Conservation (phyloP, 2,329 filamentous ascomycete genomes). For the Fusarium odoratissimum region DNA sequence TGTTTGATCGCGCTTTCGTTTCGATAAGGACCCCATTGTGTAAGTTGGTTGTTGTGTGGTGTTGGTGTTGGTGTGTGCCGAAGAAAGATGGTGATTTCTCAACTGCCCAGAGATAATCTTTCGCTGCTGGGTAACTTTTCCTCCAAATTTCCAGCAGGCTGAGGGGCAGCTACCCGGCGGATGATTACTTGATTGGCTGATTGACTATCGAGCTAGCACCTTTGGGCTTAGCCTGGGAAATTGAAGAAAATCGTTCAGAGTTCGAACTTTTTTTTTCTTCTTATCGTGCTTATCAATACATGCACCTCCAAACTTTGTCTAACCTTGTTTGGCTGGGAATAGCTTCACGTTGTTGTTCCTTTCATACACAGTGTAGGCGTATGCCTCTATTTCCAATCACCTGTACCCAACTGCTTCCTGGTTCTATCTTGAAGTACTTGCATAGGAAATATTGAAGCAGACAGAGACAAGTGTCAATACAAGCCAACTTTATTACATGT, state of each 20-base stretch:
- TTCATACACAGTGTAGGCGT: too few species aligned
- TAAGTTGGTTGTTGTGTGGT: conserved; percentile 52
- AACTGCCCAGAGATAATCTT: conserved; percentile 29
- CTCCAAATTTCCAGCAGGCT: conserved; percentile 43
- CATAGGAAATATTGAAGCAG: too few species aligned
- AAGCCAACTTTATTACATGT: background rate
- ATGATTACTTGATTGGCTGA: conserved; percentile 33
- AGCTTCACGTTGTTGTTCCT: conserved; percentile 12
- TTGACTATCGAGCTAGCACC: fast-evolving
- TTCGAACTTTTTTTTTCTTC: conserved; percentile 43
- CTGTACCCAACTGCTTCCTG: too few species aligned
- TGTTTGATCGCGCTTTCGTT: conserved; percentile 70
- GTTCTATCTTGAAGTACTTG: background rate
- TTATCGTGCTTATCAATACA: conserved; percentile 43
- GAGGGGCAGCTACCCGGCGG: conserved; percentile 41
- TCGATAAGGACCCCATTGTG: conserved; percentile 52
- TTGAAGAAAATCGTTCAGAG: conserved; percentile 36
- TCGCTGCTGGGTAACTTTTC: conserved; percentile 34
- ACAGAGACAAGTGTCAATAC: background rate
- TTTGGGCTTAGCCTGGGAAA: background rate
- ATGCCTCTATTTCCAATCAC: too few species aligned
- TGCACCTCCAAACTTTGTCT: background rate
- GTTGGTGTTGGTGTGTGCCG: conserved; percentile 10
- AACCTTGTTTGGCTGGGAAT: conserved; percentile 11
- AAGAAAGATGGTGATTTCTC: conserved; percentile 39